A percentile compares a stretch with the other conserved stretches of the same genome.
These are phyloP conservation scores for Phytophthora hybrid DNA, from an alignment of 352 stramenopile species.

Conservation along the genomic window DNA sequence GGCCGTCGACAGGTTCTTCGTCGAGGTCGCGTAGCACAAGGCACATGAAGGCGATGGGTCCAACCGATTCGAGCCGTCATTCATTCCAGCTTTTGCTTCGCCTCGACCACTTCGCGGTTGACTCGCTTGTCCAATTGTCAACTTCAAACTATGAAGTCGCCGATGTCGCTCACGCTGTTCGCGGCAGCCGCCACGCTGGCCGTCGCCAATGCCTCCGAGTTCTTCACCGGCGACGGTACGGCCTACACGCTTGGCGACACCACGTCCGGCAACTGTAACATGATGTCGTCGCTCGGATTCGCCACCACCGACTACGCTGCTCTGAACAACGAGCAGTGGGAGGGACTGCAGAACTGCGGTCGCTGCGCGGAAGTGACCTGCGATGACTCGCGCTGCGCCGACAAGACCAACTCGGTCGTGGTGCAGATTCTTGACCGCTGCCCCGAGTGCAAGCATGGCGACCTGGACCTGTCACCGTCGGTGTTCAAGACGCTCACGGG, in stretches of 20 bases:
- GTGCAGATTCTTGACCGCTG: slow-evolving; percentile 71
- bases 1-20: background rate
- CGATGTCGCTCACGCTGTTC: slow-evolving; percentile 12
- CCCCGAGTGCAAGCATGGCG: slow-evolving; percentile 56
- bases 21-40: background rate
- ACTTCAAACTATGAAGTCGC: slow-evolving; percentile 29
- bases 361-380: slow-evolving; percentile 64
- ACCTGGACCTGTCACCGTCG: slow-evolving; percentile 45
- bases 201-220: slow-evolving; percentile 39
- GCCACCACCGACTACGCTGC: slow-evolving; percentile 55
- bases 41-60: background rate
- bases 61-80: background rate
- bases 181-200: slow-evolving; percentile 6
- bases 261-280: slow-evolving; percentile 48
- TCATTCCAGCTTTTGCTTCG: slow-evolving; percentile 18
- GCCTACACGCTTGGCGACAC: slow-evolving; percentile 44
- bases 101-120: slow-evolving; percentile 10
- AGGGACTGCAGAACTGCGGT: slow-evolving; percentile 50
- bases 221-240: slow-evolving; percentile 42
- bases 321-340: slow-evolving; percentile 67
- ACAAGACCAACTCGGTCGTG: slow-evolving; percentile 44
- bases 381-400: slow-evolving; percentile 44
- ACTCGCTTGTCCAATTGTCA: background rate
- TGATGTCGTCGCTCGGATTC: slow-evolving; percentile 27
- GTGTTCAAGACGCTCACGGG: slow-evolving; percentile 54